Percentiles rank a stretch among this genome's conserved stretches.
Evolutionary conservation across 1,284 basidiomycete genomes (phyloP).

Genomic region (Microbotryum silenes-acaulis): DNA sequence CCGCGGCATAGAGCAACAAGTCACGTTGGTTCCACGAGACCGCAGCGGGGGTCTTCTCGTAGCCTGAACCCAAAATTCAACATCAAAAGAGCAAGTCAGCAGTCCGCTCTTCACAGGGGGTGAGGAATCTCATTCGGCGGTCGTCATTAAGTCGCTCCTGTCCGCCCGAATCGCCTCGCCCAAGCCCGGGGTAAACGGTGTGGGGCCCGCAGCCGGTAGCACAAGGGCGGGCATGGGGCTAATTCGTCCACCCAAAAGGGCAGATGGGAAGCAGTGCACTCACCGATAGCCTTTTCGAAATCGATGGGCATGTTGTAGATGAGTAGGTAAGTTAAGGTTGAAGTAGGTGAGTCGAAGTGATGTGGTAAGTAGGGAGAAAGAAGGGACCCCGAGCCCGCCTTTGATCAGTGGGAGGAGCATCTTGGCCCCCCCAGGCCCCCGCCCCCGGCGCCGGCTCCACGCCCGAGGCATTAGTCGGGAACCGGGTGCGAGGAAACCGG

Average conservation of each 20-base stretch:
- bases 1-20: conserved; percentile 38
- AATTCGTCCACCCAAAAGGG: too few species aligned
- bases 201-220: too few species aligned
- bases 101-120: too few species aligned
- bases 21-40: conserved; percentile 42
- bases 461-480: background rate
- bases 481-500: background rate
- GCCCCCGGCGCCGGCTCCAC: too few species aligned
- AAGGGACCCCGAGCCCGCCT: background rate
- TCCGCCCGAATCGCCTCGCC: too few species aligned
- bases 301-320: background rate
- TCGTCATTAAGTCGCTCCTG: background rate
- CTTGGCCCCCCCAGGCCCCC: too few species aligned
- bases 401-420: too few species aligned
- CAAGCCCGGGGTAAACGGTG: too few species aligned
- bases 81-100: too few species aligned
- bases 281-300: conserved; percentile 3
- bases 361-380: background rate
- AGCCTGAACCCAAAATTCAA: conserved; percentile 23
- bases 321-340: background rate
- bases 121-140: background rate
- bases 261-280: background rate
- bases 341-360: background rate
- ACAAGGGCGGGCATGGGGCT: too few species aligned
- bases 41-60: conserved; percentile 35